phyloP scores from a whole-genome alignment of 495 filamentous ascomycete species.

The Podospora comata region DNA sequence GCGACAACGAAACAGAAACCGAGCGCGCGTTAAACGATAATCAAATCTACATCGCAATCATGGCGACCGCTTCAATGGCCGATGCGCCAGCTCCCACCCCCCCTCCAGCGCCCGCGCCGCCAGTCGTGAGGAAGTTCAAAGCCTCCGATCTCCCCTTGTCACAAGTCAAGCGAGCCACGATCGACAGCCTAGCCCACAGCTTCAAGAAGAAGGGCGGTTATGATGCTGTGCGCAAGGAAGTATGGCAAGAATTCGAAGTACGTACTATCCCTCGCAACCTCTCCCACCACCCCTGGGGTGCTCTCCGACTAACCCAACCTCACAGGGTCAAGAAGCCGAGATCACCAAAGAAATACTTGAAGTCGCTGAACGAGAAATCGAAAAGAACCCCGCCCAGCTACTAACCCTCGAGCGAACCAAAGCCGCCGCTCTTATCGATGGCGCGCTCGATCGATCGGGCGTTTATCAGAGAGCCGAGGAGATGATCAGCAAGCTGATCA shows the following conservation, averaged over 20 bases:
- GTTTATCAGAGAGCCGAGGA: slow-evolving; percentile 73
- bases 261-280: slow-evolving; percentile 27
- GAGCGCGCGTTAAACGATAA: neutral
- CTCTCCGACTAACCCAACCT: slow-evolving; percentile 7
- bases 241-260: slow-evolving; percentile 81
- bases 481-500: slow-evolving; percentile 65
- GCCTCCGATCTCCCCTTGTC: slow-evolving; percentile 77
- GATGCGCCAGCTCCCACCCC: slow-evolving; percentile 5
- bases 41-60: neutral
- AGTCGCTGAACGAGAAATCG: slow-evolving; percentile 76
- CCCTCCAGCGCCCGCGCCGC: neutral
- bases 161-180: slow-evolving; percentile 65
- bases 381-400: slow-evolving; percentile 67
- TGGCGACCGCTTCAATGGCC: neutral
- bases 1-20: neutral
- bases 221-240: slow-evolving; percentile 74
- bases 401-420: slow-evolving; percentile 76
- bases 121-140: slow-evolving; percentile 66
- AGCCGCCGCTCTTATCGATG: slow-evolving; percentile 80
- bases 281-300: neutral
- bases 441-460: slow-evolving; percentile 75
- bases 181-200: slow-evolving; percentile 72
- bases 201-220: slow-evolving; percentile 93
- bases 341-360: slow-evolving; percentile 65
- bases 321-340: slow-evolving; percentile 62